Percentiles rank a stretch among this genome's conserved stretches.
These are phyloP conservation scores for Tilletia setariae DNA, from an alignment of 1,284 basidiomycete genomes.

Conservation along the genomic window DNA sequence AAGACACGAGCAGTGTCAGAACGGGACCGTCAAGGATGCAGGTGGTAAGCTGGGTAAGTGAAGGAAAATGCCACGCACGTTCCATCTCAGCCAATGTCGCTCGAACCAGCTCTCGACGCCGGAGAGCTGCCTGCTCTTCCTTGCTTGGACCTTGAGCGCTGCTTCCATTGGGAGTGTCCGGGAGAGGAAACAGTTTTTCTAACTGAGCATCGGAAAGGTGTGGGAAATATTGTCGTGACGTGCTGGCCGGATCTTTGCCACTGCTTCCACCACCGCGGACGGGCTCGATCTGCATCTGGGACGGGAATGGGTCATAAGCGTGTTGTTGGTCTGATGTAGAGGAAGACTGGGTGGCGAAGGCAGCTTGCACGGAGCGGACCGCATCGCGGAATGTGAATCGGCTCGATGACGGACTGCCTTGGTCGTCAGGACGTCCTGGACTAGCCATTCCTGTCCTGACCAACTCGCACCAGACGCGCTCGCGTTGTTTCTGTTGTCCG, in stretches of 20 bases:
- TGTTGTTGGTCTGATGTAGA: neutral
- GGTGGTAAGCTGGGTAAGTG: neutral
- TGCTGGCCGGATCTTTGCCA: neutral
- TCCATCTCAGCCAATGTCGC: constrained; percentile 43
- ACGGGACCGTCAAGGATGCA: neutral
- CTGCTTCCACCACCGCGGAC: neutral
- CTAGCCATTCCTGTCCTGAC: too few relatives aligned
- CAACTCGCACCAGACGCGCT: too few relatives aligned
- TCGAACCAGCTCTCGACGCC: constrained; percentile 19
- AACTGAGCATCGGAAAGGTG: constrained; percentile 24
- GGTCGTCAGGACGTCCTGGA: too few relatives aligned
- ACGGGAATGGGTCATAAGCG: constrained; percentile 10
- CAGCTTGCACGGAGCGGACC: constrained; percentile 5
- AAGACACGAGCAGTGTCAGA: neutral
- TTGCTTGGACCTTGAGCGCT: constrained; percentile 10
- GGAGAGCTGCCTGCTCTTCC: constrained; percentile 3
- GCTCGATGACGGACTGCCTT: neutral
- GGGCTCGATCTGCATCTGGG: neutral
- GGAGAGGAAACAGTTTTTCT: constrained; percentile 24
- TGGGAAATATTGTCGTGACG: constrained; percentile 22
- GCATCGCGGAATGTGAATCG: constrained; percentile 11
- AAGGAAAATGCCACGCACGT: neutral
- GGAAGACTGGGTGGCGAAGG: neutral
- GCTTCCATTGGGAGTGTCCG: neutral
- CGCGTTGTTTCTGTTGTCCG: too few relatives aligned